Evolutionary conservation across 768 basidiomycete species (phyloP).

Genomic region (Russula griseocarnosa): DNA sequence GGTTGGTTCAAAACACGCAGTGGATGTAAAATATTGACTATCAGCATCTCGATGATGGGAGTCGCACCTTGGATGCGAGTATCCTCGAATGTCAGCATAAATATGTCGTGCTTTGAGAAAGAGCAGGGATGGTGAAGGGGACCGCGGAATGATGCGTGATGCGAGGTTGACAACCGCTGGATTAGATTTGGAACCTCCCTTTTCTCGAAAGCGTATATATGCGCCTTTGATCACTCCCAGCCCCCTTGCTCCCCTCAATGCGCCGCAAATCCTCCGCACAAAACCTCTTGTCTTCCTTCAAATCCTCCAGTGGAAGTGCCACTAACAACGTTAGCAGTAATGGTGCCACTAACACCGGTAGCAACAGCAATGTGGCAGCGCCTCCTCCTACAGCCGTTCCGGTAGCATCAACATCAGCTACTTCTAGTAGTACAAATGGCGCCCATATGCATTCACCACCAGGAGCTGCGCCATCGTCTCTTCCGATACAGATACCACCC

Average conservation of each 20-base stretch:
- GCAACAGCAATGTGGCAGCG: background rate
- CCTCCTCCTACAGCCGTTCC: background rate
- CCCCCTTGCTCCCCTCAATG: constrained; percentile 51
- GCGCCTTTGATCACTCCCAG: background rate
- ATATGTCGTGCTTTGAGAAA: constrained; percentile 58
- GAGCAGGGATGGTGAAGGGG: background rate
- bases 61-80: constrained; percentile 49
- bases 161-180: too few relatives aligned
- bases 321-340: background rate
- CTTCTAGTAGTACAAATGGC: background rate
- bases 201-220: too few relatives aligned
- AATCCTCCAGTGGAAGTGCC: constrained; percentile 29
- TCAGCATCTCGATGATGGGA: constrained; percentile 70
- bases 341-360: background rate
- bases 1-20: background rate
- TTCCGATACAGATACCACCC: background rate
- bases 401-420: background rate
- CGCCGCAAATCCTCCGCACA: constrained; percentile 84
- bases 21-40: constrained; percentile 42
- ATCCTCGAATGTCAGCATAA: constrained; percentile 86
- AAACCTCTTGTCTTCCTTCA: constrained; percentile 78
- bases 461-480: background rate
- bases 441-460: background rate
- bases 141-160: too few relatives aligned
- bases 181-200: too few relatives aligned